phyloP scores from a whole-genome alignment of 768 basidiomycete species.

The Arthromyces matolae region DNA sequence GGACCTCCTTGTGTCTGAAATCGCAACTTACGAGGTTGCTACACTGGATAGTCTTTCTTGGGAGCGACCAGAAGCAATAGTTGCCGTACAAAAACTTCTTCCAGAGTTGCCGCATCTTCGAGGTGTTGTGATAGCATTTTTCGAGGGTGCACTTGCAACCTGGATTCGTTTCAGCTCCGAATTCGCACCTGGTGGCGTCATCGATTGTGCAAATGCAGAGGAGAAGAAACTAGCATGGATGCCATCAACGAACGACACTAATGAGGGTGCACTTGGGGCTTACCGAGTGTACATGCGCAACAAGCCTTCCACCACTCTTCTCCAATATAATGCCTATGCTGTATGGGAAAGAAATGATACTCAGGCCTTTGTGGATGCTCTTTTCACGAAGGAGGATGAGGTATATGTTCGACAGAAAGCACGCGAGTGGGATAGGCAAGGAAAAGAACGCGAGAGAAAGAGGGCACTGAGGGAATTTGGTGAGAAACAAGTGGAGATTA shows the following conservation, averaged over 20 bases:
- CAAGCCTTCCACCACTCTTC: neutral
- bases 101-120: conserved; percentile 17
- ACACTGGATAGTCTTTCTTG: conserved; percentile 25
- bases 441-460: neutral
- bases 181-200: conserved; percentile 25
- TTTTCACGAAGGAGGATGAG: too few relatives aligned
- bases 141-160: conserved; percentile 15
- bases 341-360: neutral
- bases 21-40: conserved; percentile 11
- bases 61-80: conserved; percentile 19
- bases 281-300: conserved; percentile 16
- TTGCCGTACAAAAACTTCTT: conserved; percentile 10
- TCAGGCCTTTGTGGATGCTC: neutral
- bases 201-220: conserved; percentile 19
- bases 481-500: too few relatives aligned
- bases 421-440: neutral
- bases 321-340: neutral
- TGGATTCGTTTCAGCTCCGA: conserved; percentile 27
- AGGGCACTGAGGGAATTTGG: too few relatives aligned
- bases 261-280: conserved; percentile 26
- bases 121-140: conserved; percentile 9
- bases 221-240: conserved; percentile 24
- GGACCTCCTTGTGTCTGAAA: conserved; percentile 16
- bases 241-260: conserved; percentile 28
- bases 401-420: neutral